Conservation (phyloP, 176 grass and related monocot genomes). For the Hsuehochloa calcarea region DNA sequence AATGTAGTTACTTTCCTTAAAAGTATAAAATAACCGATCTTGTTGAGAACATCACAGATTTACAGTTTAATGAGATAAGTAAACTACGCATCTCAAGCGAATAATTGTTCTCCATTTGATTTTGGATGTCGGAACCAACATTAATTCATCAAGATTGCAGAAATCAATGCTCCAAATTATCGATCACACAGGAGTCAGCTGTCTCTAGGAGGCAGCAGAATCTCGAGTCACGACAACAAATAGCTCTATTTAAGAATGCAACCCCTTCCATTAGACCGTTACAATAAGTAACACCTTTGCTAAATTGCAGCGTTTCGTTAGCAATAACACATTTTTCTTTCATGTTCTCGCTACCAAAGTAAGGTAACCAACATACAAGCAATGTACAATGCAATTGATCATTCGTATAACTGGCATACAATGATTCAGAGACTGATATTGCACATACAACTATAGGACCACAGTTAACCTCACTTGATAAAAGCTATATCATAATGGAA, state of each 20-base stretch:
- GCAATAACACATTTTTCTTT: neutral
- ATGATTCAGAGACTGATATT: constrained; percentile 1
- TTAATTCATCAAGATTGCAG: neutral
- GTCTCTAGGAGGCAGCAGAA: neutral
- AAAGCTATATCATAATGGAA: constrained; percentile 22
- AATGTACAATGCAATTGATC: neutral
- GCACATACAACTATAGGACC: constrained; percentile 13
- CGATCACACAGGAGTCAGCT: neutral
- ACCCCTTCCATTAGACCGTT: constrained; percentile 9
- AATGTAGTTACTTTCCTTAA: neutral
- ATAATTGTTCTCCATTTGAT: neutral
- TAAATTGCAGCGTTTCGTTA: neutral
- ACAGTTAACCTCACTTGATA: constrained; percentile 25
- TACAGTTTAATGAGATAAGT: neutral
- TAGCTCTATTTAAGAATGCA: neutral
- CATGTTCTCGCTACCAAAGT: neutral
- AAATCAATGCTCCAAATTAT: neutral
- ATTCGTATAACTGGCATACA: constrained; percentile 17
- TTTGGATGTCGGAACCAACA: neutral
- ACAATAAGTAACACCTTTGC: neutral
- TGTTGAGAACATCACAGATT: neutral
- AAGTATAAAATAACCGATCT: neutral
- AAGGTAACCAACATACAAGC: neutral
- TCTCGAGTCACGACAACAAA: neutral
- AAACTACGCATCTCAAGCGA: neutral